A percentile compares a stretch with the other conserved stretches of the same genome.
These are phyloP conservation scores for Rhizopogon parksii DNA, from an alignment of 1,284 basidiomycete species.

Conservation along the genomic window DNA sequence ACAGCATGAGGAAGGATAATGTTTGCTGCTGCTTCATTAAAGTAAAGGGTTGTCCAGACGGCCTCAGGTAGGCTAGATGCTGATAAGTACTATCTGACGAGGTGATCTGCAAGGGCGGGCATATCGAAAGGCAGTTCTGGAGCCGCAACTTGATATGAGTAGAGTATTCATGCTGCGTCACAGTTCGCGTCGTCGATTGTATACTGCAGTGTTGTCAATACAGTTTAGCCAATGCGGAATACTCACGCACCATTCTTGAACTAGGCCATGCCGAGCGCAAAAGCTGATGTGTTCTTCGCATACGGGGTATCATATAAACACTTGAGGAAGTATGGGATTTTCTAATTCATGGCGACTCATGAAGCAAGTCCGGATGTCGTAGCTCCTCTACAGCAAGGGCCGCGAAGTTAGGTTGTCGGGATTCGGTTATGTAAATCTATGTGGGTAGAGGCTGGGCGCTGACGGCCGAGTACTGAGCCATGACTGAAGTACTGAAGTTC, in stretches of 20 bases:
- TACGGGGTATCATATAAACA: neutral
- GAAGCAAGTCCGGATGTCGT: too few species aligned
- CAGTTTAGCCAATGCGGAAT: neutral
- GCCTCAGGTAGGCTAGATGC: slow-evolving; percentile 22
- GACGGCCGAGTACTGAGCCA: too few species aligned
- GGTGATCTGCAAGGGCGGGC: too few species aligned
- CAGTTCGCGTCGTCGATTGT: neutral
- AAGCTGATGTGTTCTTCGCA: neutral
- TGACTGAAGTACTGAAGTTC: too few species aligned
- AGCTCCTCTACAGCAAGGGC: too few species aligned
- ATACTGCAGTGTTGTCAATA: neutral
- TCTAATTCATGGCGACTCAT: too few species aligned
- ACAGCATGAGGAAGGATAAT: slow-evolving; percentile 45
- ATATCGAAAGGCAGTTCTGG: neutral
- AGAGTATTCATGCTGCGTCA: neutral
- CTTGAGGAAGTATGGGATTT: neutral
- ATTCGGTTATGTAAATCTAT: too few species aligned
- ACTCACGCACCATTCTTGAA: neutral
- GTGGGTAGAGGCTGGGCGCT: too few species aligned
- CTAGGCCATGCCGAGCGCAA: neutral
- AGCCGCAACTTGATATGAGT: neutral
- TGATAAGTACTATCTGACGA: neutral
- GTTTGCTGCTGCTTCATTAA: slow-evolving; percentile 42
- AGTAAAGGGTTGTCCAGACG: slow-evolving; percentile 35
- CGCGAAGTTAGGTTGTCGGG: too few species aligned